Conservation (phyloP, 2,329 filamentous ascomycete species). For the Venturia oleaginea region DNA sequence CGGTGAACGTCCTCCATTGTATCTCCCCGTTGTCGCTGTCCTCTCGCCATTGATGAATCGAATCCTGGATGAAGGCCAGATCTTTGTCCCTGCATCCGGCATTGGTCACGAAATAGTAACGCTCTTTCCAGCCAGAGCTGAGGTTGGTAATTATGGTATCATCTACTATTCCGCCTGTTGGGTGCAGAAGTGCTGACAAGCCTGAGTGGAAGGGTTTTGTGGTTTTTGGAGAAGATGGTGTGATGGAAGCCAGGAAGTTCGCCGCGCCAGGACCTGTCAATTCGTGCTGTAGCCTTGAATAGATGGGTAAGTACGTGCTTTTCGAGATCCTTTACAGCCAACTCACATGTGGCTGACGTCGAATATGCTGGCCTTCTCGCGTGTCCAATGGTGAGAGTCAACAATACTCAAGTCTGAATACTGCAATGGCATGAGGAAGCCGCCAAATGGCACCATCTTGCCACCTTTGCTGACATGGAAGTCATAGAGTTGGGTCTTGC, state of each 20-base stretch:
- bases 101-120: constrained; percentile 93
- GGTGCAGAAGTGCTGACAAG: constrained; percentile 75
- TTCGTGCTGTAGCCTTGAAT: constrained; percentile 63
- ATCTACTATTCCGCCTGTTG: constrained; percentile 86
- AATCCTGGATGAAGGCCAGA: constrained; percentile 60
- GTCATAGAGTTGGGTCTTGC: constrained; percentile 67
- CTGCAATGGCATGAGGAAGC: constrained; percentile 86
- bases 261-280: constrained; percentile 73
- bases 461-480: constrained; percentile 69
- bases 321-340: background rate
- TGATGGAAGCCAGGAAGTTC: constrained; percentile 74
- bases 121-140: constrained; percentile 41
- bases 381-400: constrained; percentile 84
- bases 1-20: constrained; percentile 60
- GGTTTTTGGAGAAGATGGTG: constrained; percentile 61
- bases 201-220: constrained; percentile 63
- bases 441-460: constrained; percentile 96
- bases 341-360: constrained; percentile 91
- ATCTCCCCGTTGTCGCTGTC: constrained; percentile 46
- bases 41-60: constrained; percentile 54
- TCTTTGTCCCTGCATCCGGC: constrained; percentile 89
- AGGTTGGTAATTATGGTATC: constrained; percentile 85
- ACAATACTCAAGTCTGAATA: constrained; percentile 69
- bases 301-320: background rate
- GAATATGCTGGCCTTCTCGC: constrained; percentile 80